Evolutionary conservation across 208 protist genomes (phyloP), one percentile per base, ranked within the genome.

Genomic region (Phytomonas sp.): DNA sequence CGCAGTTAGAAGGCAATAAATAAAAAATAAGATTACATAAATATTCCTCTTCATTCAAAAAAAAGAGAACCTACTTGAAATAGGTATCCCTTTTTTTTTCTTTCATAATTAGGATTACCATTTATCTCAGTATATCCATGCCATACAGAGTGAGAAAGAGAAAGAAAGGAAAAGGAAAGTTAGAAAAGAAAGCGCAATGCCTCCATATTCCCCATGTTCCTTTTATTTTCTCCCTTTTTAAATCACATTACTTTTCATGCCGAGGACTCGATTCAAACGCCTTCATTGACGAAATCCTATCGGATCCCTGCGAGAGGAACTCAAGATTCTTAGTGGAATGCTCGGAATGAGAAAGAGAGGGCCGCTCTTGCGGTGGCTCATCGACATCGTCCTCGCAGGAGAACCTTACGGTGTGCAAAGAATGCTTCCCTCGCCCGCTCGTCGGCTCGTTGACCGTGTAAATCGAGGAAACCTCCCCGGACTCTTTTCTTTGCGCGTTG

Each of bases 151-250:
- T 30, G 33, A 8, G 64, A 68, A 37, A 66, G 56, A 49, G n/a
- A 68, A 16, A 60, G 30, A 23, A 68, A 37, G 29, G 12, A 67
- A 66, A 66, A n/a, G 52, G 52, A 34, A 40, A 23, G 6, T n/a
- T 29, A 14, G 16, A 63, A 33, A 70, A 72, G 26, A 29, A 75
- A 23, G 67, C n/a, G 52, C 73, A 26, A 69, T 73, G 26, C n/a
- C n/a, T n/a, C n/a, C n/a, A n/a, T n/a, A n/a, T n/a, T n/a, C n/a
- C n/a, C n/a, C n/a, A n/a, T n/a, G n/a, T n/a, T n/a, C n/a, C n/a
- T n/a, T n/a, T n/a, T n/a, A n/a, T n/a, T n/a, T n/a, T n/a, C n/a
- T n/a, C n/a, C n/a, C n/a, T n/a, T n/a, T n/a, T n/a, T n/a, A 67
- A 29, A 67, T 67, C 61, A 30, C 12, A 32, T 64, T 11, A 29